Evolutionary conservation across 805 yeast species (phyloP).

Genomic region (Ogataea allantospora): DNA sequence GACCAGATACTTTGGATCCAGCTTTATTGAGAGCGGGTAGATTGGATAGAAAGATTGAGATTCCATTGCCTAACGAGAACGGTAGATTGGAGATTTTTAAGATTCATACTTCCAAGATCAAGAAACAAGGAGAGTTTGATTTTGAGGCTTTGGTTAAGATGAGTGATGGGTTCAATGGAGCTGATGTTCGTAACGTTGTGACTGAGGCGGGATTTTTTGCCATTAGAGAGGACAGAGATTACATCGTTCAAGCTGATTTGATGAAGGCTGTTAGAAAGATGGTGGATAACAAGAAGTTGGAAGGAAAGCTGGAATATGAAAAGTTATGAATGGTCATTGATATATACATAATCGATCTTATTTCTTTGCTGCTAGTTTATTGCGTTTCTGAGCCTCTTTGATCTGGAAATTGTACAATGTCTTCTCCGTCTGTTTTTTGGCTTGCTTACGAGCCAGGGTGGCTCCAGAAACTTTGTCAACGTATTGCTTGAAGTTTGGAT

Average conservation of each 20-base stretch:
- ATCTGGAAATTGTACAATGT: conserved; percentile 18
- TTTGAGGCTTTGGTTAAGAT: conserved; percentile 96
- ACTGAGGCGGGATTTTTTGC: conserved; percentile 99
- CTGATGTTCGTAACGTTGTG: conserved; percentile 92
- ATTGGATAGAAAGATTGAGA: conserved; percentile 93
- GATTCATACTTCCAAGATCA: conserved; percentile 82
- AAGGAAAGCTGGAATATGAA: conserved; percentile 93
- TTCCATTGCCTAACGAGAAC: conserved; percentile 91
- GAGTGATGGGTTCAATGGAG: conserved; percentile 99
- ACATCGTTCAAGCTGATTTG: conserved; percentile 86
- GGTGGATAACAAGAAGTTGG: conserved; percentile 93
- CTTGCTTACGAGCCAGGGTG: conserved; percentile 19
- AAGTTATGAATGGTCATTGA: conserved; percentile 53
- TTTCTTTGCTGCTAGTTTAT: conserved; percentile 24
- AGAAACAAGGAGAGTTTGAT: conserved; percentile 93
- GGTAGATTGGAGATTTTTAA: conserved; percentile 93
- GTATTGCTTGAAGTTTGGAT: conserved; percentile 32
- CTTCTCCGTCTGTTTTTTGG: conserved; percentile 19
- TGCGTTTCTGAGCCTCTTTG: conserved; percentile 25
- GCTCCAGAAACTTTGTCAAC: conserved; percentile 30
- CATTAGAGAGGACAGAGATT: conserved; percentile 95
- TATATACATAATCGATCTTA: conserved; percentile 14
- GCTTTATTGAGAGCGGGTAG: conserved; percentile 97
- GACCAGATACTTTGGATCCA: conserved; percentile 98
- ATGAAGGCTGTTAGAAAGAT: conserved; percentile 99